Percentiles rank a stretch among this genome's conserved stretches.
Evolutionary conservation across 2,329 filamentous ascomycete genomes (phyloP).

Genomic region (Fusarium coicis): DNA sequence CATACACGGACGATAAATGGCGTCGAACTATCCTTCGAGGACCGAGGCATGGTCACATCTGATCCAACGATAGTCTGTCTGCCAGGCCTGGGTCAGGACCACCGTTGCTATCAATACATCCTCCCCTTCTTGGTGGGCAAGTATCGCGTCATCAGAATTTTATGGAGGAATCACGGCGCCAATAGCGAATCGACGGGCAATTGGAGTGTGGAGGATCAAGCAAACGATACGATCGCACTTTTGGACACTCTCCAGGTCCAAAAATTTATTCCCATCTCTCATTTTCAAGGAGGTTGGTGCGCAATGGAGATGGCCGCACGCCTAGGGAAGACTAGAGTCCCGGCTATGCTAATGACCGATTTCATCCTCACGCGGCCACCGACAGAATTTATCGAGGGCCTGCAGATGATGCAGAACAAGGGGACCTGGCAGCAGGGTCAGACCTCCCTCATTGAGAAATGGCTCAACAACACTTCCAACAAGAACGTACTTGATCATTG

Average conservation of each 20-base stretch:
- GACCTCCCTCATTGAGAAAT: neutral
- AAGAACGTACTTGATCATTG: neutral
- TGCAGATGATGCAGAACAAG: neutral
- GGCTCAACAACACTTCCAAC: neutral
- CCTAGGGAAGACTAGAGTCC: neutral
- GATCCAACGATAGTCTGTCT: neutral
- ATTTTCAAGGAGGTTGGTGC: neutral
- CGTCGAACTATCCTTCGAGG: neutral
- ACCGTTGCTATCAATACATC: neutral
- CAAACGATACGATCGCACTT: neutral
- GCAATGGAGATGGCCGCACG: neutral
- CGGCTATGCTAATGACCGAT: neutral
- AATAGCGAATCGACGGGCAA: rapidly evolving
- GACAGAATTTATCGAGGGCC: neutral
- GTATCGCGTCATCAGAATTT: neutral
- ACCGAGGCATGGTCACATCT: neutral
- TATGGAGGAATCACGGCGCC: neutral
- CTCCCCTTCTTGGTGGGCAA: neutral
- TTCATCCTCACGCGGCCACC: neutral
- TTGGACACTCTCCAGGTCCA: neutral
- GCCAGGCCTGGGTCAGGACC: neutral
- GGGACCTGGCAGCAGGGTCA: neutral
- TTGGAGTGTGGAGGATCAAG: neutral
- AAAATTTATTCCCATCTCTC: neutral
- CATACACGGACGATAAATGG: neutral